Conservation (phyloP, 2,329 filamentous ascomycete genomes). For the Sphaerulina vaccinii region DNA sequence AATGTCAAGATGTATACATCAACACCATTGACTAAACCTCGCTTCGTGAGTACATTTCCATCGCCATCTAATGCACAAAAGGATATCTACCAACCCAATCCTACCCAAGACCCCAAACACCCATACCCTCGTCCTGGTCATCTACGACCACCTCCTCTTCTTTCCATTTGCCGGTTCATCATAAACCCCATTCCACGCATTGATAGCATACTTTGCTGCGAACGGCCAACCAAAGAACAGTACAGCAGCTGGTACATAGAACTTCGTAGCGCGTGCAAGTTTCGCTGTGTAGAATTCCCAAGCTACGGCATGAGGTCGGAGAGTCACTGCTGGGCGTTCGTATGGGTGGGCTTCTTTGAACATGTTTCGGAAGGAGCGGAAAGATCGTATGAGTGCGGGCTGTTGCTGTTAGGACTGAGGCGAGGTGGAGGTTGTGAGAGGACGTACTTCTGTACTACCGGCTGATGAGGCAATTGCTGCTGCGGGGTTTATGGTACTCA, state of each 20-base stretch:
- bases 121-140: too few species aligned
- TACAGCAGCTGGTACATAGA: conserved; percentile 12
- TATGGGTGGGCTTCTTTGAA: conserved; percentile 19
- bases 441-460: conserved; percentile 7
- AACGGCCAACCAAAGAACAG: conserved; percentile 21
- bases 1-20: too few species aligned
- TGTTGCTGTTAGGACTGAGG: too few species aligned
- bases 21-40: too few species aligned
- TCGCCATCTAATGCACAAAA: too few species aligned
- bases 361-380: conserved; percentile 4
- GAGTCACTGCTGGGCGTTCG: conserved; percentile 7
- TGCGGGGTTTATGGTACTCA: conserved; percentile 7
- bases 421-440: not conserved
- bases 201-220: conserved; percentile 14
- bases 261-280: conserved; percentile 10
- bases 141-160: conserved; percentile 1
- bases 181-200: conserved; percentile 19
- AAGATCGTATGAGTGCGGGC: conserved; percentile 6
- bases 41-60: too few species aligned
- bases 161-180: conserved; percentile 5
- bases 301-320: conserved; percentile 16
- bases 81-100: too few species aligned
- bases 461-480: not conserved
- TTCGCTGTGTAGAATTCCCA: conserved; percentile 17
- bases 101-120: not conserved